A percentile compares a stretch with the other conserved stretches of the same genome.
Conservation (phyloP, 352 stramenopile genomes). For the Pseudoperonospora humuli region DNA sequence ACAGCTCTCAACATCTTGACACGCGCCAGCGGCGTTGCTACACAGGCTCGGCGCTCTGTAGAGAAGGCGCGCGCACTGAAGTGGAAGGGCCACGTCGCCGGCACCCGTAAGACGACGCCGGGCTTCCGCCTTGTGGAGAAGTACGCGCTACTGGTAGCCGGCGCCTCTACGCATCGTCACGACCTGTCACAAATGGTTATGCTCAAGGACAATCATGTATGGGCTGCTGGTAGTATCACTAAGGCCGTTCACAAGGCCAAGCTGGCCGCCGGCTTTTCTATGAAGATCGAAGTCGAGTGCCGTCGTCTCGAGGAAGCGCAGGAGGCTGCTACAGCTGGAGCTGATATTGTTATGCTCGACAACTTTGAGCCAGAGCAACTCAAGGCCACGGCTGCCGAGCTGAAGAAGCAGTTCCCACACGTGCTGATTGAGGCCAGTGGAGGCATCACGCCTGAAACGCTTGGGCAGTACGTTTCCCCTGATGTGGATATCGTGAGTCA, state of each 20-base stretch:
- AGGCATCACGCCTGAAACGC: constrained; percentile 94
- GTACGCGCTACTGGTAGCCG: constrained; percentile 96
- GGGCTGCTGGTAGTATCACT: constrained; percentile 91
- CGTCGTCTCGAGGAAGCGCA: constrained; percentile 90
- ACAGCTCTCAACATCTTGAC: constrained; percentile 97
- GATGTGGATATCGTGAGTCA: constrained; percentile 96
- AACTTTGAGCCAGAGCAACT: constrained; percentile 93
- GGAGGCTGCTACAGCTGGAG: constrained; percentile 79
- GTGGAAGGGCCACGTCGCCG: constrained; percentile 92
- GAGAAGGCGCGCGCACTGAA: constrained; percentile 52
- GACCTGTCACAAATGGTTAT: constrained; percentile 99
- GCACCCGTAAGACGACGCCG: constrained; percentile 97
- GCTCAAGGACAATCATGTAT: constrained; percentile 99
- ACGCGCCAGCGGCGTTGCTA: constrained; percentile 93
- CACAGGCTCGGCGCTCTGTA: constrained; percentile 61
- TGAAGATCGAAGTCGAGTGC: constrained; percentile 99
- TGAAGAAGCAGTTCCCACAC: constrained; percentile 94
- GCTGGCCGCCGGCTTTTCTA: constrained; percentile 91
- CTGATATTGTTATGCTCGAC: constrained; percentile 98
- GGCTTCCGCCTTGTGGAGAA: constrained; percentile 98
- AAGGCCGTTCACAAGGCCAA: constrained; percentile 90
- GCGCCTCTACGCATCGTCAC: constrained; percentile 90
- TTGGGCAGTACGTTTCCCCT: constrained; percentile 89
- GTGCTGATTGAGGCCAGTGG: constrained; percentile 96
- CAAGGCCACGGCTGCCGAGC: constrained; percentile 82